Base-by-base conservation (phyloP, 768 basidiomycete genomes). In the Mycena galopus region DNA sequence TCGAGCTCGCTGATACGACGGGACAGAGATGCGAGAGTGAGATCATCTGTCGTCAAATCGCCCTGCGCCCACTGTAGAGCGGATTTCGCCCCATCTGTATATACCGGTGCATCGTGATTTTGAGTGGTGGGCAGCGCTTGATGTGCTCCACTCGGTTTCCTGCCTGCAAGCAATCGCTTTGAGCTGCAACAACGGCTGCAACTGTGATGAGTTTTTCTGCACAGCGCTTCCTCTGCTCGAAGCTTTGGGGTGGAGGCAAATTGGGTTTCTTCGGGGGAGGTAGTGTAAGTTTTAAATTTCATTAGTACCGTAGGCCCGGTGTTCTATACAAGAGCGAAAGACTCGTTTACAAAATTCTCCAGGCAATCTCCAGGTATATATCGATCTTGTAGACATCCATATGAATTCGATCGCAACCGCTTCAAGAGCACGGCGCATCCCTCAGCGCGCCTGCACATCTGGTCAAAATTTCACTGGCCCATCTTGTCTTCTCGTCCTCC, bases 351-450 rank as follows among this genome's bases (percentile, higher is more conserved):
- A n/a, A n/a, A n/a, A n/a, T n/a, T n/a, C n/a, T n/a, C n/a, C n/a
- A n/a, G n/a, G n/a, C n/a, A n/a, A n/a, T n/a, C n/a, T n/a, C n/a
- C n/a, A n/a, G n/a, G n/a, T n/a, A n/a, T n/a, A n/a, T n/a, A n/a
- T n/a, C n/a, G n/a, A n/a, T n/a, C n/a, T n/a, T n/a, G n/a, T n/a
- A n/a, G n/a, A n/a, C n/a, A n/a, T n/a, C n/a, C n/a, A n/a, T n/a
- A n/a, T 39, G 39, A 8, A 39, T 39, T 39, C 33, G 30, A 19
- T 32, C 51, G 51, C 6, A 19, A 17, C 8, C 30, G 8, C 55
- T 25, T 79, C 68, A 88, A 77, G 88, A 88, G 74, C 82, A 87
- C 37, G 88, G 87, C 23, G 89, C 89, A 77, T 88, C 82, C 68
- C 88, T 85, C 74, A 91, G 77, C 29, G 79, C 74, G 68, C 83